Percentiles rank a stretch among this genome's conserved stretches.
Conservation (phyloP, 768 basidiomycete species). For the Omphalotus guepiniiformis region DNA sequence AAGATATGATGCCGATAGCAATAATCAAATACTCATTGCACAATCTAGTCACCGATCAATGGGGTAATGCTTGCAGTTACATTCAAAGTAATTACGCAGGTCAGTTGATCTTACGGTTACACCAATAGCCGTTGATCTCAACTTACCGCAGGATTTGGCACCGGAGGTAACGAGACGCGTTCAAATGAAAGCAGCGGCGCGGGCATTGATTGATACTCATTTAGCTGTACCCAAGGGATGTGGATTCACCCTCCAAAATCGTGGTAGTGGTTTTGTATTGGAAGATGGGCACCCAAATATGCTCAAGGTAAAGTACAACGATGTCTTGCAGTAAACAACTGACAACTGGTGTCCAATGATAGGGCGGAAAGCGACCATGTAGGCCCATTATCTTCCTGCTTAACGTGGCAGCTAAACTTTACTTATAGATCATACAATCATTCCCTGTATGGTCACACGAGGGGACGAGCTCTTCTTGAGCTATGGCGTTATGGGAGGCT, state of each 20-base stretch:
- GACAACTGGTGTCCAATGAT: not conserved
- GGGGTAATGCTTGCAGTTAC: slow-evolving; percentile 87
- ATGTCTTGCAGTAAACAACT: no score
- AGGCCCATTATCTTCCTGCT: slow-evolving; percentile 25
- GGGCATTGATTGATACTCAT: slow-evolving; percentile 1
- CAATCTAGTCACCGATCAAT: slow-evolving; percentile 68
- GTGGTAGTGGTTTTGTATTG: slow-evolving; percentile 82
- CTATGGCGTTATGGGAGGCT: slow-evolving; percentile 91
- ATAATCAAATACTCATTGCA: not conserved
- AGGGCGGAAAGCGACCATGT: slow-evolving; percentile 75
- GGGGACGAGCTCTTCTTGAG: slow-evolving; percentile 81
- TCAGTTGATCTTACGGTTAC: slow-evolving; percentile 17
- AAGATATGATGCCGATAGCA: slow-evolving; percentile 5
- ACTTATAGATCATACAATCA: slow-evolving; percentile 75
- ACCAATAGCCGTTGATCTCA: not conserved
- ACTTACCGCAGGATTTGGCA: slow-evolving; percentile 69
- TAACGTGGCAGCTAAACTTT: not conserved
- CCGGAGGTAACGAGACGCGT: slow-evolving; percentile 52
- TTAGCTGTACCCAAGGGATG: slow-evolving; percentile 88
- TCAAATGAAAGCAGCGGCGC: not conserved
- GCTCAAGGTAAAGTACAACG: no score
- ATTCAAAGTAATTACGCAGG: slow-evolving; percentile 89
- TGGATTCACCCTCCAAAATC: slow-evolving; percentile 95
- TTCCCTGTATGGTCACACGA: slow-evolving; percentile 80
- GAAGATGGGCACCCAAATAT: slow-evolving; percentile 81